phyloP scores from a whole-genome alignment of 1,284 basidiomycete species.

The Inonotus hispidus region DNA sequence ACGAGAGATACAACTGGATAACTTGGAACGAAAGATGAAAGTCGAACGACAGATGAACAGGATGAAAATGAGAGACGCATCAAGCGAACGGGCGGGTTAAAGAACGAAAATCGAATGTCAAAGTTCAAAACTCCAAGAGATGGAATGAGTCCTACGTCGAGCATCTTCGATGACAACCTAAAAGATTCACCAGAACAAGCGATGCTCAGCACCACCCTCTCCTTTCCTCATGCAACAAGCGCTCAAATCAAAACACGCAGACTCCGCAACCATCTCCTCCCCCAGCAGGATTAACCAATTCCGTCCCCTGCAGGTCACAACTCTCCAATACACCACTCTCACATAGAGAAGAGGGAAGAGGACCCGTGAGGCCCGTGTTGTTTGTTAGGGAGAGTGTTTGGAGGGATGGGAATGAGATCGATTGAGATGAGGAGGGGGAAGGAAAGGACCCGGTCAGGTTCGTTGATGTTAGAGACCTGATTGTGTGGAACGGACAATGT shows the following conservation, averaged over 20 bases:
- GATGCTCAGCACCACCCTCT: too few species aligned
- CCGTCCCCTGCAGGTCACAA: conserved; percentile 22
- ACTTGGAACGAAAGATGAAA: too few species aligned
- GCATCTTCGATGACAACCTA: too few species aligned
- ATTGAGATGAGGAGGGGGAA: conserved; percentile 24
- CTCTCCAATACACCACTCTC: conserved; percentile 18
- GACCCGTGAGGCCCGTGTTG: conserved; percentile 28
- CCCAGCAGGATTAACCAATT: conserved; percentile 6
- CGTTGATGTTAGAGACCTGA: conserved; percentile 25
- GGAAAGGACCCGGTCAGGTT: conserved; percentile 30
- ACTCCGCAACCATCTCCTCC: conserved; percentile 18
- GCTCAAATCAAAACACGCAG: conserved; percentile 13
- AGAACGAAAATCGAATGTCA: too few species aligned
- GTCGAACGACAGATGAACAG: too few species aligned
- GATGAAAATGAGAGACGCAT: too few species aligned
- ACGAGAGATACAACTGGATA: too few species aligned
- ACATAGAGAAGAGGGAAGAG: conserved; percentile 22
- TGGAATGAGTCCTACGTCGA: too few species aligned
- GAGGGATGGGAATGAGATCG: conserved; percentile 16
- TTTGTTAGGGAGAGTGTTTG: conserved; percentile 29
- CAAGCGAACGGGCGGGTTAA: too few species aligned
- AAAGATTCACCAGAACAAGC: too few species aligned
- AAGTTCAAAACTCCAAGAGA: too few species aligned
- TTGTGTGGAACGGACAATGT: too few species aligned
- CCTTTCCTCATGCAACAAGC: neutral